A percentile compares a stretch with the other conserved stretches of the same genome.
Evolutionary conservation across 352 stramenopile genomes (phyloP).

Genomic region (Peronospora destructor): DNA sequence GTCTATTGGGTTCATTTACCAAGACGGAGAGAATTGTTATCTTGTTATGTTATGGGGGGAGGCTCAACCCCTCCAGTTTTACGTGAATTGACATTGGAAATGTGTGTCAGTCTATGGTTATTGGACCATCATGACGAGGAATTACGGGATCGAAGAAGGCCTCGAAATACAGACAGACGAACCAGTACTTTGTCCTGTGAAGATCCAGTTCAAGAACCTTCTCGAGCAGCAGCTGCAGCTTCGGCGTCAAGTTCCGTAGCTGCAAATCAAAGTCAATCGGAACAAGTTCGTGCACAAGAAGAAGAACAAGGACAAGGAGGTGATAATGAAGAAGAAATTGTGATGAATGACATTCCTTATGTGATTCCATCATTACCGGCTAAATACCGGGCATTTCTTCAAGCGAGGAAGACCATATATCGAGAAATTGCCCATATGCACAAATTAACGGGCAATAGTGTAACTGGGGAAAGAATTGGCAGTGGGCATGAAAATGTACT

Average conservation of each 20-base stretch:
- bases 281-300: constrained; percentile 10
- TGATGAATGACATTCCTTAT: constrained; percentile 26
- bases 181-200: constrained; percentile 22
- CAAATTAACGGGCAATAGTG: constrained; percentile 79
- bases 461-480: constrained; percentile 58
- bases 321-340: constrained; percentile 1
- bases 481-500: constrained; percentile 92
- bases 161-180: constrained; percentile 3
- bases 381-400: constrained; percentile 91
- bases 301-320: background rate
- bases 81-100: constrained; percentile 76
- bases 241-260: background rate
- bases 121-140: constrained; percentile 64
- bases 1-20: constrained; percentile 73
- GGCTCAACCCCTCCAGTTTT: constrained; percentile 17
- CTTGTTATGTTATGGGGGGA: constrained; percentile 53
- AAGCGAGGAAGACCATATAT: constrained; percentile 89
- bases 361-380: constrained; percentile 86
- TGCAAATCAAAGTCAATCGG: background rate
- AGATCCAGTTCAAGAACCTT: constrained; percentile 35
- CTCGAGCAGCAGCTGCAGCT: constrained; percentile 6
- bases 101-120: constrained; percentile 80
- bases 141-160: constrained; percentile 14
- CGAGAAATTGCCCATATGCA: constrained; percentile 95
- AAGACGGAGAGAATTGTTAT: constrained; percentile 50